phyloP scores from a whole-genome alignment of 2,329 filamentous ascomycete species.

The Trichophyton simii region DNA sequence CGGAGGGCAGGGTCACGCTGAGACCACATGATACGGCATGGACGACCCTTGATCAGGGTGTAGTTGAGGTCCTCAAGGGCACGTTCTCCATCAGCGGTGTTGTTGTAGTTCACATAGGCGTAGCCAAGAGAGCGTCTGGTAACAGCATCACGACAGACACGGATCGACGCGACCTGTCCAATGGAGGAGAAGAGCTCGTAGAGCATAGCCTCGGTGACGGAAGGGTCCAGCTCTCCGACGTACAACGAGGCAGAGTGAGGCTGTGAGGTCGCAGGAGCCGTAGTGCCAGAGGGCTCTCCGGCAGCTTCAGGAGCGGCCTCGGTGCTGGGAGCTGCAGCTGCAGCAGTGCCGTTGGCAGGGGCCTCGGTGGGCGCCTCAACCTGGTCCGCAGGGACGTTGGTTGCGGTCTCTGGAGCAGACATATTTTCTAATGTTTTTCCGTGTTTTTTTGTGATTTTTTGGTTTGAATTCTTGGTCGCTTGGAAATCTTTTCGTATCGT shows the following conservation, averaged over 20 bases:
- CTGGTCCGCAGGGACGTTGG: slow-evolving; percentile 52
- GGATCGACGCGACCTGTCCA: slow-evolving; percentile 95
- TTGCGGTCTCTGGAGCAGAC: slow-evolving; percentile 66
- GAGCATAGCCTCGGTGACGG: slow-evolving; percentile 98
- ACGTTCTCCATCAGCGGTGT: slow-evolving; percentile 89
- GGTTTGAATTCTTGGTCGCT: neutral
- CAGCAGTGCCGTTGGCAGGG: slow-evolving; percentile 41
- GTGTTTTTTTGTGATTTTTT: slow-evolving; percentile 2
- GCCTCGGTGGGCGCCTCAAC: slow-evolving; percentile 51
- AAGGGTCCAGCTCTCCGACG: slow-evolving; percentile 94
- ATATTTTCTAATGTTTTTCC: slow-evolving; percentile 55
- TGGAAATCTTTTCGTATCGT: neutral
- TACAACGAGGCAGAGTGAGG: slow-evolving; percentile 96
- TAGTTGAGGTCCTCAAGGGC: slow-evolving; percentile 99
- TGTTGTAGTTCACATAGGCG: slow-evolving; percentile 99
- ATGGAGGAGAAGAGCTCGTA: slow-evolving; percentile 99
- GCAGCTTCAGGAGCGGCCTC: slow-evolving; percentile 17
- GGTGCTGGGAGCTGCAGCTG: slow-evolving; percentile 48
- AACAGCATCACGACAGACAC: slow-evolving; percentile 97
- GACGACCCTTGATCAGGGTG: slow-evolving; percentile 95
- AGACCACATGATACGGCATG: slow-evolving; percentile 99
- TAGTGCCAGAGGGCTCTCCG: slow-evolving; percentile 32
- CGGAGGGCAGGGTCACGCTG: slow-evolving; percentile 97
- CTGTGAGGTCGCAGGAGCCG: slow-evolving; percentile 54
- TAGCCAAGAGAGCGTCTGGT: slow-evolving; percentile 97